Conservation (phyloP, 2,329 filamentous ascomycete species). For the Fulvia fulva region DNA sequence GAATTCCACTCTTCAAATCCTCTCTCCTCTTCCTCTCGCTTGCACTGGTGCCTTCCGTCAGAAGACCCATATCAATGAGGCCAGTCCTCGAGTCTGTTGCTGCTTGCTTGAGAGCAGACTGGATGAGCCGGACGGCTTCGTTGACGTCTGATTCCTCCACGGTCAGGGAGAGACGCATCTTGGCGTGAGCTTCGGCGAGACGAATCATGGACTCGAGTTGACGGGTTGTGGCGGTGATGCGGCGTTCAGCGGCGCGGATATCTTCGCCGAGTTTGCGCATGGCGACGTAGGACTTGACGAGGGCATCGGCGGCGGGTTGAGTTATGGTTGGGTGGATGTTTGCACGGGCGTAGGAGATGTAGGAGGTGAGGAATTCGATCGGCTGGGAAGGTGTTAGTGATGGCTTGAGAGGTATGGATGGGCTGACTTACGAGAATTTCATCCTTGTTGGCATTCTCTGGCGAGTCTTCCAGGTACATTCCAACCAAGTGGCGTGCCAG, state of each 20-base stretch:
- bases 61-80: constrained; percentile 90
- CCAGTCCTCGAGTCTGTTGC: constrained; percentile 90
- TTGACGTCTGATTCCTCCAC: constrained; percentile 80
- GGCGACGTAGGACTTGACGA: constrained; percentile 82
- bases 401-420: constrained; percentile 6
- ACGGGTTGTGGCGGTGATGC: constrained; percentile 94
- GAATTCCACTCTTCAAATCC: constrained; percentile 76
- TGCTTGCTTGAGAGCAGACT: constrained; percentile 89
- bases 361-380: constrained; percentile 90
- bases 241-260: constrained; percentile 77
- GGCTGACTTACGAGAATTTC: constrained; percentile 70
- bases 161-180: constrained; percentile 78
- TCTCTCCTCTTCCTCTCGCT: constrained; percentile 78
- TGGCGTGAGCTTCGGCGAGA: constrained; percentile 90
- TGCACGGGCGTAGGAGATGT: constrained; percentile 92
- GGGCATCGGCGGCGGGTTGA: constrained; percentile 72
- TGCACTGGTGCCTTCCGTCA: constrained; percentile 90
- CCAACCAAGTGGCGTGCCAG: constrained; percentile 88
- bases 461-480: constrained; percentile 94
- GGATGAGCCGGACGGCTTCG: constrained; percentile 90
- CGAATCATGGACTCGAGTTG: constrained; percentile 99
- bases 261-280: constrained; percentile 84
- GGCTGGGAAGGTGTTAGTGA: constrained; percentile 51
- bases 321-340: constrained; percentile 81
- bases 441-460: constrained; percentile 71